A percentile compares a stretch with the other conserved stretches of the same genome.
phyloP scores from a whole-genome alignment of 805 yeast species.

The Schizosaccharomyces pombe region DNA sequence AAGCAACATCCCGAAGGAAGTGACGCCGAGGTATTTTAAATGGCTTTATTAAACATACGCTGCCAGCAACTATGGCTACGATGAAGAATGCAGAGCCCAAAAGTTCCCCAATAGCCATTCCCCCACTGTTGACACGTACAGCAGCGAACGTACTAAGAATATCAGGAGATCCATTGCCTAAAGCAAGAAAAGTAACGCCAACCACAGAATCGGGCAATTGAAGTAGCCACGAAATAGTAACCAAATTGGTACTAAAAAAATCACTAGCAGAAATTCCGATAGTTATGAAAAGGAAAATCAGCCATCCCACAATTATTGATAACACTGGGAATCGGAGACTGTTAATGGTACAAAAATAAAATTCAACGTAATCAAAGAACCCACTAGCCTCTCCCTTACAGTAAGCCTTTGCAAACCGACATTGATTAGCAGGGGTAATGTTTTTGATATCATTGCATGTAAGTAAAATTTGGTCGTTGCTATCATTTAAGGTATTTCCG shows the following conservation, averaged over 20 bases:
- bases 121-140: slow-evolving; percentile 41
- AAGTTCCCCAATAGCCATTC: slow-evolving; percentile 74
- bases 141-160: slow-evolving; percentile 67
- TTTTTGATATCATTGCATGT: not conserved
- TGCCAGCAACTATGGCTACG: slow-evolving; percentile 55
- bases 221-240: slow-evolving; percentile 35
- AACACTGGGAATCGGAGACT: slow-evolving; percentile 7
- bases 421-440: not conserved
- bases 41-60: slow-evolving; percentile 47
- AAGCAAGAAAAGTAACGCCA: slow-evolving; percentile 68
- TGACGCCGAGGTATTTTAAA: slow-evolving; percentile 24
- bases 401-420: not conserved
- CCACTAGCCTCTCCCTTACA: slow-evolving; percentile 5
- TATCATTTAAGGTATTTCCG: too few species aligned
- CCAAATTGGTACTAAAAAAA: slow-evolving; percentile 56
- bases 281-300: slow-evolving; percentile 28
- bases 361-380: slow-evolving; percentile 9
- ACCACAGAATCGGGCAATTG: slow-evolving; percentile 44
- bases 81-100: slow-evolving; percentile 75
- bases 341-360: slow-evolving; percentile 10
- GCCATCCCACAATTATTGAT: slow-evolving; percentile 11
- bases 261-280: slow-evolving; percentile 67
- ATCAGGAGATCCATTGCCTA: slow-evolving; percentile 88
- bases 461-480: too few species aligned
- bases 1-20: slow-evolving; percentile 37